Base-by-base conservation (phyloP, 164 flowering plant species). In the Warburgia ugandensis region DNA sequence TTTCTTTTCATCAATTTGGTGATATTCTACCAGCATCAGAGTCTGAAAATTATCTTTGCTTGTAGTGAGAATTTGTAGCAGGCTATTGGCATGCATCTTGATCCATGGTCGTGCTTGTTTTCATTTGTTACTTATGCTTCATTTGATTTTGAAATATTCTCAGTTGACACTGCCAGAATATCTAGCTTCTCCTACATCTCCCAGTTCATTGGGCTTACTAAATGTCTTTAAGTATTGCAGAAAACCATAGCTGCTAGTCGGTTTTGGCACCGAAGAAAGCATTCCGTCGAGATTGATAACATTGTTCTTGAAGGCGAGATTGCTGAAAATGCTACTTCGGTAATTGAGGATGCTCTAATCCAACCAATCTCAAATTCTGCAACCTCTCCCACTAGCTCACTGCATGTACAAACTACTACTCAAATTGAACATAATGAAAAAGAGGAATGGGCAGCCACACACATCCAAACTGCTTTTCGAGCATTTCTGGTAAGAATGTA, bases 381-480 rank as follows among this genome's bases (percentile, higher is more conserved):
- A 43, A 64, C 62, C 47, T 55, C 71, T 16, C 69, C 81, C 29
- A 48, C 73, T 22, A 58, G 54, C 50, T 68, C 83, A 47, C 41
- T 54, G 54, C 75, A 78, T 69, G 68, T 63, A 17, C 71, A 64
- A 19, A 50, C 64, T 63, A 60, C 60, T 51, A 55, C 48, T 60
- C 70, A 67, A 45, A 31, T 55, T 57, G 73, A 77, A 52, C 69
- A 53, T 20, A 56, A 53, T 45, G 41, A 25, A 35, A 74, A 61
- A 63, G 90, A 81, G 72, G 81, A 78, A 55, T 66, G 75, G 80
- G 96, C 98, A 48, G 94, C 98, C 33, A 83, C 69, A 43, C 63
- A 56, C 47, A 81, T 91, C 61, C 98, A 91, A 61, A 80, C 96
- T 42, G 86, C 88, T 29, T 91, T 87, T 66, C 77, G 98, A 61